Evolutionary conservation across 129 eudicot genomes (phyloP), one percentile per base, ranked within the genome.

Genomic region (Calendula officinalis): DNA sequence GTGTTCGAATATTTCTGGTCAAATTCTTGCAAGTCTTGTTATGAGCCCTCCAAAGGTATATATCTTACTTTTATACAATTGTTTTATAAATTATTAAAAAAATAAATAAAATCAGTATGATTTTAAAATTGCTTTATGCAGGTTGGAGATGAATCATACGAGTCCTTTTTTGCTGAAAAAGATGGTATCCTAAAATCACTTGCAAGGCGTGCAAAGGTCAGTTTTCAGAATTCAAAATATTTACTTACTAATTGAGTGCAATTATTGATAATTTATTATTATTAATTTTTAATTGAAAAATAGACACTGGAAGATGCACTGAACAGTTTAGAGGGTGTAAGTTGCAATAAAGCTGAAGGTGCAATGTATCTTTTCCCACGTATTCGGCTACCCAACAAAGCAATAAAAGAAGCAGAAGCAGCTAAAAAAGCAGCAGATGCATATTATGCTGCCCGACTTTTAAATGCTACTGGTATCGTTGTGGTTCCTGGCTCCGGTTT

Each of bases 61-160:
- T 13, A 10, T 38, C 11, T 43, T 41, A 56, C 15, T 17, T 16
- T 9, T n/a, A n/a, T n/a, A n/a, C n/a, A n/a, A n/a, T n/a, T n/a
- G n/a, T n/a, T n/a, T n/a, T n/a, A n/a, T n/a, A n/a, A n/a, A n/a
- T n/a, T n/a, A n/a, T n/a, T n/a, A n/a, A n/a, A n/a, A n/a, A n/a
- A n/a, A n/a, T n/a, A n/a, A n/a, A n/a, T n/a, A n/a, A n/a, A n/a
- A n/a, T n/a, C n/a, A n/a, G n/a, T 12, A 13, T 67, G 27, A 38
- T 34, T 33, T 46, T 16, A 47, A 60, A 49, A 49, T 58, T 39
- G 43, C 49, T 33, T 48, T 52, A 42, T 75, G 82, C 72, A 91
- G 98, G 98, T 88, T 50, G 96, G 99, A 72, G 99, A 94, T 86
- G 97, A 94, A 67, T 94, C 97, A 4, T 94, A 83, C 9, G 97